phyloP scores from a whole-genome alignment of 768 basidiomycete species.

The Suillus variegatus region DNA sequence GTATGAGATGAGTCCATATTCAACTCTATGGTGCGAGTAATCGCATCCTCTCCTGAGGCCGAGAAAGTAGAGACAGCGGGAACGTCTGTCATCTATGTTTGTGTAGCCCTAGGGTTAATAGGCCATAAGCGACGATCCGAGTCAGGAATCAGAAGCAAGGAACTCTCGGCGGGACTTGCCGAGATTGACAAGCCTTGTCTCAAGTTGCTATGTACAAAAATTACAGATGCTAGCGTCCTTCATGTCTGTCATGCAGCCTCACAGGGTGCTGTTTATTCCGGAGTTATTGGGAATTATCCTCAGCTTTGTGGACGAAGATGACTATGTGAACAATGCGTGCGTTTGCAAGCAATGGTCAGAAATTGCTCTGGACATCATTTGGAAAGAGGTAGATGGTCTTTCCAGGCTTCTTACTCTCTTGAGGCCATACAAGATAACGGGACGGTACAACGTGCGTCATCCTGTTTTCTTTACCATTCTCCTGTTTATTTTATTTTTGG shows the following conservation, averaged over 20 bases:
- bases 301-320: slow-evolving; percentile 40
- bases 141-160: background rate
- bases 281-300: slow-evolving; percentile 64
- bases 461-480: background rate
- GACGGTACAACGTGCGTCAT: slow-evolving; percentile 29
- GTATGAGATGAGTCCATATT: slow-evolving; percentile 39
- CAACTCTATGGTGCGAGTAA: slow-evolving; percentile 54
- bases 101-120: too few species aligned
- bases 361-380: slow-evolving; percentile 56
- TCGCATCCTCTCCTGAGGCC: slow-evolving; percentile 63
- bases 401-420: slow-evolving; percentile 49
- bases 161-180: background rate
- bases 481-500: background rate
- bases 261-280: slow-evolving; percentile 50
- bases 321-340: slow-evolving; percentile 47
- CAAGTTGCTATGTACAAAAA: background rate
- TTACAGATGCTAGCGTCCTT: background rate
- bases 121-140: background rate
- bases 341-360: slow-evolving; percentile 65
- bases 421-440: slow-evolving; percentile 39
- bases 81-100: background rate
- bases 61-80: slow-evolving; percentile 41
- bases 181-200: background rate
- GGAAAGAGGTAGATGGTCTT: slow-evolving; percentile 54
- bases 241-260: background rate